Evolutionary conservation across 768 basidiomycete species (phyloP).

Genomic region (Pleurotus citrinopileatus): DNA sequence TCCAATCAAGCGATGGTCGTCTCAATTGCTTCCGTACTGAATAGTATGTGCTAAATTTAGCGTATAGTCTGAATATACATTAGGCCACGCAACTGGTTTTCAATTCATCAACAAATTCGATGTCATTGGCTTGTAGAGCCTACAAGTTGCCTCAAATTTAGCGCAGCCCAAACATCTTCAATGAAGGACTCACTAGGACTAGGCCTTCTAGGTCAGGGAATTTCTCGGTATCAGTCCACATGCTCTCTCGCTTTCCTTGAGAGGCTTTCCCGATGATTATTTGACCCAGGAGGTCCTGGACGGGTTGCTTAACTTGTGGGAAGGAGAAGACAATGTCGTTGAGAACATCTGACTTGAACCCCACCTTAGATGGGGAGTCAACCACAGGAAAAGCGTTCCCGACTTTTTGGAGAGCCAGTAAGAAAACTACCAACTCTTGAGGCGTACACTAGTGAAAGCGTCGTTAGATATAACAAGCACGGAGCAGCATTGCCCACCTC

Average conservation of each 20-base stretch:
- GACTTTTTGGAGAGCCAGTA: constrained; percentile 74
- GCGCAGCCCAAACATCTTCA: no score
- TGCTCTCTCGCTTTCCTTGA: constrained; percentile 60
- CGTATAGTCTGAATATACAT: not conserved
- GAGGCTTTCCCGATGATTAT: constrained; percentile 63
- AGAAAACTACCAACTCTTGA: constrained; percentile 71
- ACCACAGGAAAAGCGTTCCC: constrained; percentile 57
- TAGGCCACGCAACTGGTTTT: constrained; percentile 46
- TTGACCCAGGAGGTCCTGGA: constrained; percentile 49
- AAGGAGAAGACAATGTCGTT: constrained; percentile 69
- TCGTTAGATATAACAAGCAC: not conserved
- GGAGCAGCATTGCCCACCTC: constrained; percentile 53
- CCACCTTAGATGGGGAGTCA: constrained; percentile 38
- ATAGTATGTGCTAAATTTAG: not conserved
- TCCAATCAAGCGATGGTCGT: constrained; percentile 73
- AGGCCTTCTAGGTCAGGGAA: constrained; percentile 53
- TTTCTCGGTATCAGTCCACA: constrained; percentile 60
- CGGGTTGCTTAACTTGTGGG: constrained; percentile 57
- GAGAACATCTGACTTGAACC: constrained; percentile 64
- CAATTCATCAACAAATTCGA: constrained; percentile 73
- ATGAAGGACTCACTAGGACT: constrained; percentile 46
- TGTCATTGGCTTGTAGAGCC: constrained; percentile 67
- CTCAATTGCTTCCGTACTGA: constrained; percentile 71
- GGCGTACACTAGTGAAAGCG: constrained; percentile 63
- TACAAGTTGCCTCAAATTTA: no score